These are phyloP conservation scores for Cystobasidium tubakii DNA, from an alignment of 768 basidiomycete genomes.

Conservation along the genomic window DNA sequence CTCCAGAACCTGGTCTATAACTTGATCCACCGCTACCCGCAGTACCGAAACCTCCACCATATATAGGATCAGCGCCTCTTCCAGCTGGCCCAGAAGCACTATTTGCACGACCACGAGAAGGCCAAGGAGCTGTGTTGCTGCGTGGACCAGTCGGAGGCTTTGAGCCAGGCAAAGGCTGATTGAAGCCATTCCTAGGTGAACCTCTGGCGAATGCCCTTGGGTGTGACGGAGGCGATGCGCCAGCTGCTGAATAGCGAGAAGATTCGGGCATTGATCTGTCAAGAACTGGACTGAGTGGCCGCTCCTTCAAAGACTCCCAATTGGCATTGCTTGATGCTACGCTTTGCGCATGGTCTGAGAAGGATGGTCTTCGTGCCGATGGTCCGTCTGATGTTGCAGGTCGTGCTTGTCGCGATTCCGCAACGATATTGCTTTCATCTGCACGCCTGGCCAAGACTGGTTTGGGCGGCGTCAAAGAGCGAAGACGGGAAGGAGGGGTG, in stretches of 20 bases:
- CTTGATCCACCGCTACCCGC: background rate
- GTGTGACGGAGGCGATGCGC: background rate
- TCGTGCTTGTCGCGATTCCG: background rate
- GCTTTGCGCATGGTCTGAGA: background rate
- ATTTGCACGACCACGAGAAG: background rate
- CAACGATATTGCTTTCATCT: background rate
- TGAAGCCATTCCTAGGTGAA: background rate
- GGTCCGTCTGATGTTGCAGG: background rate
- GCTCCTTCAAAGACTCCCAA: background rate
- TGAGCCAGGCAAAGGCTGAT: background rate
- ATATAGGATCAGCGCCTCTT: background rate
- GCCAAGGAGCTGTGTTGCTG: background rate
- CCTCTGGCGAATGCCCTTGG: background rate
- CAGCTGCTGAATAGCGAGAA: background rate
- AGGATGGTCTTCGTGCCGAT: background rate
- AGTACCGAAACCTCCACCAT: constrained; percentile 17
- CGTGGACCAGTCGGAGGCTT: background rate
- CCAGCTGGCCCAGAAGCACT: background rate
- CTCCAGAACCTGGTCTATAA: constrained; percentile 15
- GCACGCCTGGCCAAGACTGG: background rate
- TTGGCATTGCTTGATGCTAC: background rate
- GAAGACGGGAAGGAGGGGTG: background rate
- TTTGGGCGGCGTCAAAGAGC: background rate
- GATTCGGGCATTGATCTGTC: background rate
- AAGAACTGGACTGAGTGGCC: background rate